Evolutionary conservation across 805 yeast species (phyloP), one percentile per base, ranked within the genome.

Genomic region (Torulaspora microellipsoides): DNA sequence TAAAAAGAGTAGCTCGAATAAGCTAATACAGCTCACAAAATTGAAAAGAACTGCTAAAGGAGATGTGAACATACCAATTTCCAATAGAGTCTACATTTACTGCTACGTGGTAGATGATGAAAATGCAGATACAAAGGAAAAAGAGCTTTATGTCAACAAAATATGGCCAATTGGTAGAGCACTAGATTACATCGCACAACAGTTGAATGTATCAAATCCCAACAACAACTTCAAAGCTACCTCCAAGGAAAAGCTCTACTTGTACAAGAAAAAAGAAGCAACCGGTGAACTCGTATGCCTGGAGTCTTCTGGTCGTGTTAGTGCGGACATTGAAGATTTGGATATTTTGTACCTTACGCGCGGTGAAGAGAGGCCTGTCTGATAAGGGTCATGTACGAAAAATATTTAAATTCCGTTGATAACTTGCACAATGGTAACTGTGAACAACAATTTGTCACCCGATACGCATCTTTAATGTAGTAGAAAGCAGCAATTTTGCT

Each of bases 111-210:
- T 55, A 8, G 52, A 49, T 15, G 49, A 41, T 10, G 42, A 48
- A 7, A 43, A 43, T 14, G 42, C 33, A 20, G 48, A 43, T 29
- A 31, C 38, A 1, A 46, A 42, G 13, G 50, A 52, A 12, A 44
- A 49, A 3, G 45, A 32, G 4, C 23, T 64, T 4, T 64, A 39
- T 41, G 45, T 60, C 10, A 61, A 62, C 44, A 62, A 58, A 41
- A 42, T 54, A 3, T 61, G 68, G 67, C 63, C 66, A 9, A 42
- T 61, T 2, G 68, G 68, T 1, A 55, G 63, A 31, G 60, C 55
- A 4, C 41, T 64, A 27, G 68, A 64, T 43, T 58, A 47, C 38
- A 33, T 62, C 14, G 62, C 67, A 1, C 34, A 42, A n/a, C 50
- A 48, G 35, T 44, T 60, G 30, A 44, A 51, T 27, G 56, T 62